A percentile compares a stretch with the other conserved stretches of the same genome.
These are phyloP conservation scores for Aspergillus nidulans DNA, from an alignment of 495 filamentous ascomycete species.

Conservation along the genomic window DNA sequence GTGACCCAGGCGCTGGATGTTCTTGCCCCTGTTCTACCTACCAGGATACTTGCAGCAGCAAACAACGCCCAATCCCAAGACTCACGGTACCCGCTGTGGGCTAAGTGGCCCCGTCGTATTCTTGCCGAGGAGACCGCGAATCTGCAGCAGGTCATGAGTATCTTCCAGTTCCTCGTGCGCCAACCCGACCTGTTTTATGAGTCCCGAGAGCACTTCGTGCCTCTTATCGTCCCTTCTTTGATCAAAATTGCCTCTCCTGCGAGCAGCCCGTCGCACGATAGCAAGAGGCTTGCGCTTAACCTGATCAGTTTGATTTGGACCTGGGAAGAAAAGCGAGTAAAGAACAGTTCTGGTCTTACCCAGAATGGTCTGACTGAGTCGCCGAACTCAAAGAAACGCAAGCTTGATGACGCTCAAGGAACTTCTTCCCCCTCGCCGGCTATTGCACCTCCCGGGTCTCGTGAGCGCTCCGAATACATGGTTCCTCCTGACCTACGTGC, in stretches of 20 bases:
- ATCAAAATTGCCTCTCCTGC: constrained; percentile 81
- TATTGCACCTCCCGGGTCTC: constrained; percentile 43
- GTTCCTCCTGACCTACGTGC: constrained; percentile 61
- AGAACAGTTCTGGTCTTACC: constrained; percentile 41
- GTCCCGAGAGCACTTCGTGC: constrained; percentile 82
- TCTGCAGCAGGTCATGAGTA: constrained; percentile 90
- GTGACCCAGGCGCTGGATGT: constrained; percentile 94
- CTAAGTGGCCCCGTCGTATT: constrained; percentile 84
- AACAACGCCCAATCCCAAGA: constrained; percentile 41
- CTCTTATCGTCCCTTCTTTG: constrained; percentile 81
- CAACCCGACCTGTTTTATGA: constrained; percentile 95
- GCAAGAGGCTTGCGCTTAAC: constrained; percentile 85
- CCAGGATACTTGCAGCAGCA: constrained; percentile 40
- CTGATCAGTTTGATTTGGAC: constrained; percentile 84
- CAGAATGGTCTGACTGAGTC: constrained; percentile 56
- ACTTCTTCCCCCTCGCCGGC: constrained; percentile 39
- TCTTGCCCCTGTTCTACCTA: constrained; percentile 88
- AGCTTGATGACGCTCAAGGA: constrained; percentile 54
- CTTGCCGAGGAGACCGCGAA: constrained; percentile 95
- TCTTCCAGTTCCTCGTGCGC: constrained; percentile 92
- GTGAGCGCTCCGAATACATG: constrained; percentile 62
- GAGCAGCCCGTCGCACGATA: constrained; percentile 78
- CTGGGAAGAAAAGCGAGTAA: constrained; percentile 82
- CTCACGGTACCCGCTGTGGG: constrained; percentile 72
- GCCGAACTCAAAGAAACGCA: constrained; percentile 71